A percentile compares a stretch with the other conserved stretches of the same genome.
phyloP scores from a whole-genome alignment of 148 eudicot genomes.

The Cornus suecica region DNA sequence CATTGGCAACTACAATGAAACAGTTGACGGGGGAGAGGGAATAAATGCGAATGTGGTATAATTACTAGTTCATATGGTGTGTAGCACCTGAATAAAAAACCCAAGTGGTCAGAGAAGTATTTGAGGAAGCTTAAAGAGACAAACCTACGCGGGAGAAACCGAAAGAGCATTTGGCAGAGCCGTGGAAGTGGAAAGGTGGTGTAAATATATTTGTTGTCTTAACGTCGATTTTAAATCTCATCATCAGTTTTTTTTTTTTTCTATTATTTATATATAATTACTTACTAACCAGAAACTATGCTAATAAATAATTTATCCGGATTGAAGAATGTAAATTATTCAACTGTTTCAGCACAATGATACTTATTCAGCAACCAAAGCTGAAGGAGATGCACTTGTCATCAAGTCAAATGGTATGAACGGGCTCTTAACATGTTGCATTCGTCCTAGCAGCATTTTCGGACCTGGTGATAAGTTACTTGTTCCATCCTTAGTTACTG shows the following conservation, averaged over 20 bases:
- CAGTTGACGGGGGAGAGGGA: no score
- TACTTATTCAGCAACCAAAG: conserved; percentile 87
- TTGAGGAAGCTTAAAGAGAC: no score
- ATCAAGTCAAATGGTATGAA: conserved; percentile 76
- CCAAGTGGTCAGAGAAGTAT: no score
- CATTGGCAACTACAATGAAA: no score
- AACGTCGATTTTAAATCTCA: neutral
- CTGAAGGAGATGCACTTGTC: conserved; percentile 88
- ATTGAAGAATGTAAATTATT: neutral
- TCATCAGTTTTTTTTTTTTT: neutral
- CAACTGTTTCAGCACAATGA: conserved; percentile 68
- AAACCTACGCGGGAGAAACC: no score
- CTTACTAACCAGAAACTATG: no score
- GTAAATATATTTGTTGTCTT: neutral
- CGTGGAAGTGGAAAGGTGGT: no score
- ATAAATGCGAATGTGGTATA: no score
- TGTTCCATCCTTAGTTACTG: conserved; percentile 81
- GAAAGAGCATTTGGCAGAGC: no score
- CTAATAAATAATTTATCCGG: no score
- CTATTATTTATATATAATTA: neutral
- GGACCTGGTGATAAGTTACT: conserved; percentile 96
- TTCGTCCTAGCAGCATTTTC: conserved; percentile 92
- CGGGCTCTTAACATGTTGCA: conserved; percentile 91
- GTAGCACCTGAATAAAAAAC: no score
- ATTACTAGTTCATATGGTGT: no score